Base-by-base conservation (phyloP, 495 filamentous ascomycete genomes). In the Penicillium ochrochloron region DNA sequence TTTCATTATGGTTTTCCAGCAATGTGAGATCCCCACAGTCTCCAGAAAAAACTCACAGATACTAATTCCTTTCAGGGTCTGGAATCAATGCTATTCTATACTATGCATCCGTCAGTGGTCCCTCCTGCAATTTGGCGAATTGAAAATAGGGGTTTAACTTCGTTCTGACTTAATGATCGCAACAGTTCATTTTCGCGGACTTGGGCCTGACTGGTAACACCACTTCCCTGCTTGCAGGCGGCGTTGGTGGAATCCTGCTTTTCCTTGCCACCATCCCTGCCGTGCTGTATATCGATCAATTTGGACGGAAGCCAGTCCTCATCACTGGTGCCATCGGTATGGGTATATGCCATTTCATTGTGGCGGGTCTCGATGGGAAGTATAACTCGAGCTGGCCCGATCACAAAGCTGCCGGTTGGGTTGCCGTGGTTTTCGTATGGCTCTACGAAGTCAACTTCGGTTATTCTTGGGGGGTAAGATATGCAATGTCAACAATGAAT, bases 191-290 rank as follows among this genome's bases (percentile, higher is more conserved):
- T 54, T 76, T 81, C 70, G 46, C 70, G 29, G 66, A 70, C 25
- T 76, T 82, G 57, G 59, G 73, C 2, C 65, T 78, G 3, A 69
- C 68, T 42, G 76, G 65, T 39, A 83, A 73, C 58, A 86, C 91
- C 66, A 82, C 86, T 62, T 85, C 85, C 64, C 80, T 92, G 52
- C 82, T 91, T n/a, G 88, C 87, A 1, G 90, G 88, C 2, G 88
- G 89, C 21, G 82, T 92, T n/a, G 89, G 89, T 63, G 92, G 91
- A 67, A 89, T 90, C 21, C 74, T 91, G 15, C 89, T 92, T 71
- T 91, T 92, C 75, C 77, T 92, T 66, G 89, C 89, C 71, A 91
- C 89, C 5, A 79, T 85, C 14, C 77, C 89, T 42, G 88, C 86
- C 57, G 90, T 89, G 68, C 83, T 91, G 69, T 91, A 87, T 78